Conservation (phyloP, 2,329 filamentous ascomycete species). For the Penicillium verrucosum region DNA sequence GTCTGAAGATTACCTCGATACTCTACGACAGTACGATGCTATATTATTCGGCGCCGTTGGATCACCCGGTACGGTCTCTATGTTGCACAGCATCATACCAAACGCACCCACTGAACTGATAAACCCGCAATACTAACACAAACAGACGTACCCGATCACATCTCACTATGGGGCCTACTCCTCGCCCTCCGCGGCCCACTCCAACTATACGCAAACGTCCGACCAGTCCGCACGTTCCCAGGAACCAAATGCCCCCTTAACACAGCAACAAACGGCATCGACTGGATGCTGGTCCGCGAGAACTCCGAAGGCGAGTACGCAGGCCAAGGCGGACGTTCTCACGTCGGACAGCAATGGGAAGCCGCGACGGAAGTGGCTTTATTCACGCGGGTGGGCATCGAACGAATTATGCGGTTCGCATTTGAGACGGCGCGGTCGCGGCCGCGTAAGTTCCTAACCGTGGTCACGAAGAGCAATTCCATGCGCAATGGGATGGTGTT, state of each 20-base stretch:
- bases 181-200: slow-evolving; percentile 55
- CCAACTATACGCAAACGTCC: slow-evolving; percentile 57
- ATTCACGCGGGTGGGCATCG: slow-evolving; percentile 52
- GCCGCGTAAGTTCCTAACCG: slow-evolving; percentile 49
- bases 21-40: slow-evolving; percentile 52
- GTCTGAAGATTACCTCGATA: slow-evolving; percentile 50
- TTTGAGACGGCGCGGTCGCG: slow-evolving; percentile 51
- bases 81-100: not conserved
- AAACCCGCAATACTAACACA: not conserved
- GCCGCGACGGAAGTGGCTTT: slow-evolving; percentile 53
- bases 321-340: slow-evolving; percentile 53
- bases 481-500: slow-evolving; percentile 56
- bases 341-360: slow-evolving; percentile 52
- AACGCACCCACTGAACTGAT: accelerated
- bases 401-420: slow-evolving; percentile 53
- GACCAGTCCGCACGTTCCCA: slow-evolving; percentile 50
- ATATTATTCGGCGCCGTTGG: slow-evolving; percentile 61
- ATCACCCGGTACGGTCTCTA: slow-evolving; percentile 45
- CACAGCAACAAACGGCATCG: slow-evolving; percentile 48
- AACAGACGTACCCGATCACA: slow-evolving; percentile 54
- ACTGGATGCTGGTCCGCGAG: slow-evolving; percentile 56
- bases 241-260: slow-evolving; percentile 52
- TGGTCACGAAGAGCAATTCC: slow-evolving; percentile 56
- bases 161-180: slow-evolving; percentile 51
- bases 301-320: slow-evolving; percentile 57